A percentile compares a stretch with the other conserved stretches of the same genome.
These are phyloP conservation scores for Acacia confusa DNA, from an alignment of 306 rosid genomes.

Conservation along the genomic window DNA sequence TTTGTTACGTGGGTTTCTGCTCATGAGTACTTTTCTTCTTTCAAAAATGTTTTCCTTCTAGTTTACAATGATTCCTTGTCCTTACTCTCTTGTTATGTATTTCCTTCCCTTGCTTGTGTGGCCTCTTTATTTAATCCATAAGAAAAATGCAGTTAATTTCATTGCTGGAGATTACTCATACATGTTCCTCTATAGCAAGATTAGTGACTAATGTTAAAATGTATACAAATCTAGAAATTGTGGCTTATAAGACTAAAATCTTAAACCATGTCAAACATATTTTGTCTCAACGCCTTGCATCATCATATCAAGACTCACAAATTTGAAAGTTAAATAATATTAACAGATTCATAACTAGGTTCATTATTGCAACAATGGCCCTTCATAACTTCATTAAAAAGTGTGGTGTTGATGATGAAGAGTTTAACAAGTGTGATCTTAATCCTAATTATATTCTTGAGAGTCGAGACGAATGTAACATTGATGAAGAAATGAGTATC, in stretches of 20 bases:
- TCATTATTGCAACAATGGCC: too few species aligned
- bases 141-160: background rate
- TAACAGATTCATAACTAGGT: conserved; percentile 55
- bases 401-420: too few species aligned
- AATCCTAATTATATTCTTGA: too few species aligned
- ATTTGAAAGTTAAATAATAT: conserved; percentile 26
- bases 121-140: background rate
- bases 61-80: background rate
- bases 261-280: background rate
- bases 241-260: background rate
- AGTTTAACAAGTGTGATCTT: too few species aligned
- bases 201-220: background rate
- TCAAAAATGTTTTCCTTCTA: background rate
- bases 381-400: too few species aligned
- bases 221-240: background rate
- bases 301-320: conserved; percentile 6
- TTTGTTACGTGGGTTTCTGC: conserved; percentile 1
- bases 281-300: conserved; percentile 5
- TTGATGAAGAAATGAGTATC: too few species aligned
- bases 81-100: background rate
- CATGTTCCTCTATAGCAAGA: background rate
- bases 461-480: too few species aligned
- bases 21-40: conserved; percentile 2
- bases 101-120: background rate
- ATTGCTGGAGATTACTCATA: conserved; percentile 14